These are phyloP conservation scores for Chrysanthemum seticuspe DNA, from an alignment of 129 eudicot species.

Conservation along the genomic window DNA sequence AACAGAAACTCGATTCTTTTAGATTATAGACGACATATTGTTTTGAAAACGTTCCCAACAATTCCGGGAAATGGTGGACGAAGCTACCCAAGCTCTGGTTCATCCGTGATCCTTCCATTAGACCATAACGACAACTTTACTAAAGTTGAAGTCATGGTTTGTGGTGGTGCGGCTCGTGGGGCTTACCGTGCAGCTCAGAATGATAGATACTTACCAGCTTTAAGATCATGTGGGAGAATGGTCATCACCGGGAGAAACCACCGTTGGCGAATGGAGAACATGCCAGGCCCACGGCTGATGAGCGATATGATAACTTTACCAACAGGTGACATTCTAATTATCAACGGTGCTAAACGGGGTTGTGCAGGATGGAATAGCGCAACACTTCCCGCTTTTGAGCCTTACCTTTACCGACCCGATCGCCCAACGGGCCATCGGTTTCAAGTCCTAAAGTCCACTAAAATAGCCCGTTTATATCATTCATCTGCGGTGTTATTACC, in stretches of 20 bases:
- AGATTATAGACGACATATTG: slow-evolving; percentile 35
- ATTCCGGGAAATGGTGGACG: slow-evolving; percentile 58
- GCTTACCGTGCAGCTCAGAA: slow-evolving; percentile 34
- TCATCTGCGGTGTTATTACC: slow-evolving; percentile 64
- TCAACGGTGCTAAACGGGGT: slow-evolving; percentile 66
- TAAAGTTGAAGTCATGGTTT: slow-evolving; percentile 65
- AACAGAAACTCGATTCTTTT: slow-evolving; percentile 68
- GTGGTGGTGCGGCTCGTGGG: slow-evolving; percentile 66
- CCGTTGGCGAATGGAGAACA: slow-evolving; percentile 64
- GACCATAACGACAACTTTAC: slow-evolving; percentile 36
- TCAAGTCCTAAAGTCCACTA: slow-evolving; percentile 32
- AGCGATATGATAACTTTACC: slow-evolving; percentile 69
- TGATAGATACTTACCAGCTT: slow-evolving; percentile 39
- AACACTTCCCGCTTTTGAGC: slow-evolving; percentile 39
- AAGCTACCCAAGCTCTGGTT: slow-evolving; percentile 68
- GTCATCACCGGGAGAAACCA: slow-evolving; percentile 51
- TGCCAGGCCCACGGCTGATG: slow-evolving; percentile 67
- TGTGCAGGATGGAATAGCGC: slow-evolving; percentile 57
- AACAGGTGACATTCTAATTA: slow-evolving; percentile 53
- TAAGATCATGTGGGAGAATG: slow-evolving; percentile 64
- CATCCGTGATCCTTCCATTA: slow-evolving; percentile 65
- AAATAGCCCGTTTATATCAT: slow-evolving; percentile 64
- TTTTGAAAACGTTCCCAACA: slow-evolving; percentile 46
- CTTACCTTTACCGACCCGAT: slow-evolving; percentile 56
- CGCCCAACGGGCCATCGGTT: slow-evolving; percentile 36